Evolutionary conservation across 192 early-diverging fungal genomes (phyloP).

Genomic region (Linnemannia zychae): DNA sequence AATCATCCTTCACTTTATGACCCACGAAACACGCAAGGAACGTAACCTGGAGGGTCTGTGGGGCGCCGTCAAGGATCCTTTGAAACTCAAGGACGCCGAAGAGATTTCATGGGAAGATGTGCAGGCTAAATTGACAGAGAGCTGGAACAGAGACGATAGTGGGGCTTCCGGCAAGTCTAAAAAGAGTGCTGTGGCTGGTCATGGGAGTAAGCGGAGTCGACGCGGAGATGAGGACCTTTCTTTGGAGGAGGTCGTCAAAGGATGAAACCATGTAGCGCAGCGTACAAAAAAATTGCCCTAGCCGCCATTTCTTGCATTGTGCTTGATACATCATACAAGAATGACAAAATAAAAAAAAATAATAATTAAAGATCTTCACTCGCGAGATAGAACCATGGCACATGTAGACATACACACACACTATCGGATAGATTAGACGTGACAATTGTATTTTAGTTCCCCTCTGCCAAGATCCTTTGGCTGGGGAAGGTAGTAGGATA

Average conservation of each 20-base stretch:
- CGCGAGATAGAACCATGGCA: no score
- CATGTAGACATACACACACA: neutral
- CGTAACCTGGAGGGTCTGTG: conserved; percentile 83
- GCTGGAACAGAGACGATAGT: neutral
- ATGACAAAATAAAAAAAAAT: neutral
- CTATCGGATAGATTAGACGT: neutral
- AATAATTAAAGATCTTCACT: neutral
- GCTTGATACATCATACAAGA: neutral
- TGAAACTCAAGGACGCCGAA: neutral
- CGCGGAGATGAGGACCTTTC: conserved; percentile 8
- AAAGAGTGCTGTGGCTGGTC: neutral
- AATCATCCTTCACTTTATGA: conserved; percentile 35
- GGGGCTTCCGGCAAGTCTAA: neutral
- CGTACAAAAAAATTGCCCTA: no score
- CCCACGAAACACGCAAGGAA: conserved; percentile 69
- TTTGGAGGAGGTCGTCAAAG: conserved; percentile 5
- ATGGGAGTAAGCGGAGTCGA: neutral
- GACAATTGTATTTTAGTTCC: neutral
- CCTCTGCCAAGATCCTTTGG: neutral
- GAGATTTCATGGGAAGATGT: conserved; percentile 1
- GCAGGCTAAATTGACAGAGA: neutral
- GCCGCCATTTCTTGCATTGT: neutral
- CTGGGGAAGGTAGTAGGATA: neutral
- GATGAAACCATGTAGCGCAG: neutral
- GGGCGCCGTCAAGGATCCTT: conserved; percentile 46